Percentiles rank a stretch among this genome's conserved stretches.
phyloP scores from a whole-genome alignment of 179 eudicot genomes.

The Spinacia oleracea region DNA sequence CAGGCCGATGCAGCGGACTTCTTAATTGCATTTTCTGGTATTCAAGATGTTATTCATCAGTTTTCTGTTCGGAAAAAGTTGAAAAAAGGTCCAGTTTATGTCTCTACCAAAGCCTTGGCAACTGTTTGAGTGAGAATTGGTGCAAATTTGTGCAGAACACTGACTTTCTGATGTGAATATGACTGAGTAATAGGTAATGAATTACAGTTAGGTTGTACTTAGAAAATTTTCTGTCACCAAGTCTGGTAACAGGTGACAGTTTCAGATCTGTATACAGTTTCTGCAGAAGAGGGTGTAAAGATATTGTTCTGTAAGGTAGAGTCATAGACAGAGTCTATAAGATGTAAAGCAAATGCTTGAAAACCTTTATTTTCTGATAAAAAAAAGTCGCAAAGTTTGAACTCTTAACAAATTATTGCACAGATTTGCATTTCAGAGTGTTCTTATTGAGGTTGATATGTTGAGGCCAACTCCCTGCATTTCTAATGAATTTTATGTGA shows the following conservation, averaged over 20 bases:
- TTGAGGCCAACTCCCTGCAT: no score
- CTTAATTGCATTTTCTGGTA: slow-evolving; percentile 67
- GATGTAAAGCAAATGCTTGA: background rate
- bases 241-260: background rate
- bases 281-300: background rate
- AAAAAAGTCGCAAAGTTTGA: background rate
- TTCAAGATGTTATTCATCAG: slow-evolving; percentile 75
- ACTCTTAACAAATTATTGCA: no score
- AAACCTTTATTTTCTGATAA: background rate
- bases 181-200: slow-evolving; percentile 1
- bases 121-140: slow-evolving; percentile 20
- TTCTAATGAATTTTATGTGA: no score
- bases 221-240: background rate
- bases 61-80: slow-evolving; percentile 44
- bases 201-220: background rate
- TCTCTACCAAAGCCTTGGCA: slow-evolving; percentile 46
- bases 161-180: slow-evolving; percentile 1
- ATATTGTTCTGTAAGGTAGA: background rate
- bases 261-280: background rate
- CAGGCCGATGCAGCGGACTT: slow-evolving; percentile 81
- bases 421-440: no score
- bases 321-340: background rate
- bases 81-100: slow-evolving; percentile 54
- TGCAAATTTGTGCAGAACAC: background rate
- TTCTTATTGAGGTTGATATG: no score